Evolutionary conservation across 176 grass and related monocot species (phyloP).

Genomic region (Poa annua): DNA sequence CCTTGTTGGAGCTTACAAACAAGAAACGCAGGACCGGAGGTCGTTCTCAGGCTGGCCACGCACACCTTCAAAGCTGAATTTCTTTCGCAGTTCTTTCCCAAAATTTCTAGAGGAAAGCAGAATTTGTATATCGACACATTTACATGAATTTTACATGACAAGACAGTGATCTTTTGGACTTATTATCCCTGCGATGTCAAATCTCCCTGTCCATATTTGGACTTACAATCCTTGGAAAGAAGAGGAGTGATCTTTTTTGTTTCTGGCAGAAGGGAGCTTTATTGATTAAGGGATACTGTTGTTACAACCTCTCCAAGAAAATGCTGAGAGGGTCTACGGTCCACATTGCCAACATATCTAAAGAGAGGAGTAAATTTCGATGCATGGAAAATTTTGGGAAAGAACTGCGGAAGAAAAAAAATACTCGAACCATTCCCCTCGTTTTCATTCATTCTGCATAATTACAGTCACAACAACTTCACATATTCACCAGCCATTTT

Average conservation of each 20-base stretch:
- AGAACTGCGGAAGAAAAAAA: neutral
- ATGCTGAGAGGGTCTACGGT: neutral
- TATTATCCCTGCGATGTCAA: too few relatives aligned
- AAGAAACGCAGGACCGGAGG: neutral
- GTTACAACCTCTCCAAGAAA: neutral
- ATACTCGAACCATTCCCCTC: neutral
- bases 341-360: neutral
- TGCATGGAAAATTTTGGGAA: neutral
- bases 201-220: too few relatives aligned
- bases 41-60: slow-evolving; percentile 4
- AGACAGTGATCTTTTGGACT: too few relatives aligned
- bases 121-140: too few relatives aligned
- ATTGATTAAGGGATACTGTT: neutral
- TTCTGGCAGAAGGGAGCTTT: neutral
- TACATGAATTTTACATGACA: neutral
- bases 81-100: too few relatives aligned
- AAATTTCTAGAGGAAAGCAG: too few relatives aligned
- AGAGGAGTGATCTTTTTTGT: neutral
- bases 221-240: too few relatives aligned
- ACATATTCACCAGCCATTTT: slow-evolving; percentile 13
- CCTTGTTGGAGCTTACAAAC: slow-evolving; percentile 18
- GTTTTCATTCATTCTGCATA: slow-evolving; percentile 11
- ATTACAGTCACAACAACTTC: slow-evolving; percentile 28
- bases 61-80: too few relatives aligned
- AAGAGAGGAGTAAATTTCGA: neutral